Evolutionary conservation across 2,329 filamentous ascomycete genomes (phyloP).

Genomic region (Penicillium sp.): DNA sequence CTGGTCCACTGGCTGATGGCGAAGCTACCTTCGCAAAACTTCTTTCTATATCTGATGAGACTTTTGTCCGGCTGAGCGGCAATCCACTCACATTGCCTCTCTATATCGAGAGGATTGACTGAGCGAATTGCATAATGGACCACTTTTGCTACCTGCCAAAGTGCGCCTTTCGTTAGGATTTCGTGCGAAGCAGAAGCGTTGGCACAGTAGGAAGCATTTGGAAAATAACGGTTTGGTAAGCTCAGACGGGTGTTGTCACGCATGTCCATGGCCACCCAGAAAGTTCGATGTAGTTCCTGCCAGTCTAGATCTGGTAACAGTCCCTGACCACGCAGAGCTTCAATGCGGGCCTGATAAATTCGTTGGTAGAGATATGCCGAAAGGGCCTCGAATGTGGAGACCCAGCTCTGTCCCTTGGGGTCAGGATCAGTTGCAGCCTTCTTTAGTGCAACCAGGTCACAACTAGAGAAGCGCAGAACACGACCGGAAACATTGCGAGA

Average conservation of each 20-base stretch:
- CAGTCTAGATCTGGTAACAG: not conserved
- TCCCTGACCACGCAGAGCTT: not conserved
- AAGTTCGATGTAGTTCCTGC: not conserved
- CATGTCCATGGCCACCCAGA: constrained; percentile 2
- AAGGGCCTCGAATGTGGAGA: constrained; percentile 4
- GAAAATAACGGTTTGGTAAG: not conserved
- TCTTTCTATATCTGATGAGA: not conserved
- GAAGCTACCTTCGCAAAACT: not conserved
- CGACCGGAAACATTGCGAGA: not conserved
- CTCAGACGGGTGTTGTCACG: not conserved
- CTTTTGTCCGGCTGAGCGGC: constrained; percentile 1
- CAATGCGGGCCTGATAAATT: not conserved
- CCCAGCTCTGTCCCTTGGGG: not conserved
- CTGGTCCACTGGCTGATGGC: not conserved
- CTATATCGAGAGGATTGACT: not conserved
- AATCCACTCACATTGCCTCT: constrained; percentile 1
- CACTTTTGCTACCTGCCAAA: not conserved
- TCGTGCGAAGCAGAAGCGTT: not conserved
- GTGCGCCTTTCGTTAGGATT: not conserved
- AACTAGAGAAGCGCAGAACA: not conserved
- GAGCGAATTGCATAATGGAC: not conserved
- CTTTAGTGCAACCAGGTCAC: not conserved
- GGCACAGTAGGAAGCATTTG: not conserved
- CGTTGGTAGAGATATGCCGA: constrained; percentile 1
- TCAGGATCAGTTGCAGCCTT: not conserved